Evolutionary conservation across 2,329 filamentous ascomycete genomes (phyloP).

Genomic region (Rhexocercosporidium sp.): DNA sequence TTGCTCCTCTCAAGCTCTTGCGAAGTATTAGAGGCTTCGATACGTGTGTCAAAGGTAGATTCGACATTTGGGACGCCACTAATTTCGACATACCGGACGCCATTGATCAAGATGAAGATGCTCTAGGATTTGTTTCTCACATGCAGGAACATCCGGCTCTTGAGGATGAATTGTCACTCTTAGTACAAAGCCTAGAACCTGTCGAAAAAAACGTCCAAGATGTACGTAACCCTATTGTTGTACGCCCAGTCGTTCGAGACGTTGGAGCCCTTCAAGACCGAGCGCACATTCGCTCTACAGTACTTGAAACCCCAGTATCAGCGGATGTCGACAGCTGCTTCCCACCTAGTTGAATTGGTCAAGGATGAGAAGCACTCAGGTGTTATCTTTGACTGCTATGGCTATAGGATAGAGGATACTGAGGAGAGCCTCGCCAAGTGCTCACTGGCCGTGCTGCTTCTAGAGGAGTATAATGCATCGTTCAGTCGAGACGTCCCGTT

Average conservation of each 20-base stretch:
- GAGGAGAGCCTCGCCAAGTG: not conserved
- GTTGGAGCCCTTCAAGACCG: not conserved
- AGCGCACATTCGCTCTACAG: not conserved
- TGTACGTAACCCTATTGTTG: not conserved
- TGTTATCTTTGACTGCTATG: not conserved
- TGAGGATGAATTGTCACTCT: not conserved
- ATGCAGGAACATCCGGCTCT: not conserved
- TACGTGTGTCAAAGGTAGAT: not conserved
- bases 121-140: not conserved
- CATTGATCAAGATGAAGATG: not conserved
- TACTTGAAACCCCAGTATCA: constrained; percentile 19
- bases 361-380: not conserved
- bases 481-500: constrained; percentile 15
- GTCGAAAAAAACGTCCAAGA: not conserved
- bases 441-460: not conserved
- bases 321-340: not conserved
- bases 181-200: not conserved
- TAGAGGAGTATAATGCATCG: constrained; percentile 9
- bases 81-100: not conserved
- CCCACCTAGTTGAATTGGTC: not conserved
- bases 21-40: not conserved
- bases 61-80: not conserved
- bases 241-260: constrained; percentile 24
- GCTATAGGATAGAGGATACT: not conserved
- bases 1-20: constrained; percentile 3